phyloP scores from a whole-genome alignment of 1,284 basidiomycete genomes.

The Bjerkandera adusta region DNA sequence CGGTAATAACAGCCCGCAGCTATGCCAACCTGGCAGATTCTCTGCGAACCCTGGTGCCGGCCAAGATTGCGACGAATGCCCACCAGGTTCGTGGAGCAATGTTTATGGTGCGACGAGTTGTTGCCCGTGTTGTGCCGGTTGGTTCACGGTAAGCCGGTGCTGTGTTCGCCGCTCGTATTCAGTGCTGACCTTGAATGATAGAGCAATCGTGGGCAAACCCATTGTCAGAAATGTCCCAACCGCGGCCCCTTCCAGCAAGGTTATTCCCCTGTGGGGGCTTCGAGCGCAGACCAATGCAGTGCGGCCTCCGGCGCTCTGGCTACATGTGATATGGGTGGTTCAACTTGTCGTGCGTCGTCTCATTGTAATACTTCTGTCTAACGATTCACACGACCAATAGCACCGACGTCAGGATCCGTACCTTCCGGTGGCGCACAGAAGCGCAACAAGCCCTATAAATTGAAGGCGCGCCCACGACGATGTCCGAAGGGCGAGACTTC shows the following conservation, averaged over 20 bases:
- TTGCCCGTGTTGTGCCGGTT: conserved; percentile 25
- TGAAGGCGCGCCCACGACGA: background rate
- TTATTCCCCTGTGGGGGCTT: conserved; percentile 19
- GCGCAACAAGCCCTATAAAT: background rate
- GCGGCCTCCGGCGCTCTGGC: conserved; percentile 15
- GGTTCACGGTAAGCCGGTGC: conserved; percentile 18
- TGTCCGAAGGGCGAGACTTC: conserved; percentile 18
- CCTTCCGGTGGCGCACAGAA: conserved; percentile 11
- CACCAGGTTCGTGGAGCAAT: conserved; percentile 21
- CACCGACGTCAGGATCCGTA: conserved; percentile 13
- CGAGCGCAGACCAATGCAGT: conserved; percentile 17
- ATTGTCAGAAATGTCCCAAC: conserved; percentile 23
- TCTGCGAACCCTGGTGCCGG: conserved; percentile 6
- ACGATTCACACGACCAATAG: conserved; percentile 6
- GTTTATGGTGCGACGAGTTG: conserved; percentile 22
- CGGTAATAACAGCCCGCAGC: conserved; percentile 6
- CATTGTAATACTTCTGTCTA: background rate
- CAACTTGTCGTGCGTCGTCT: conserved; percentile 21
- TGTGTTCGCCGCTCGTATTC: background rate
- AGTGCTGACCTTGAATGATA: conserved; percentile 8
- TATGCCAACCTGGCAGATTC: conserved; percentile 14
- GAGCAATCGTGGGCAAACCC: conserved; percentile 20
- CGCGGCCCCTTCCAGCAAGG: conserved; percentile 15
- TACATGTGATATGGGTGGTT: conserved; percentile 16
- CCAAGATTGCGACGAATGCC: conserved; percentile 17